Evolutionary conservation across 2,329 filamentous ascomycete species (phyloP).

Genomic region (Botrytis squamosa): DNA sequence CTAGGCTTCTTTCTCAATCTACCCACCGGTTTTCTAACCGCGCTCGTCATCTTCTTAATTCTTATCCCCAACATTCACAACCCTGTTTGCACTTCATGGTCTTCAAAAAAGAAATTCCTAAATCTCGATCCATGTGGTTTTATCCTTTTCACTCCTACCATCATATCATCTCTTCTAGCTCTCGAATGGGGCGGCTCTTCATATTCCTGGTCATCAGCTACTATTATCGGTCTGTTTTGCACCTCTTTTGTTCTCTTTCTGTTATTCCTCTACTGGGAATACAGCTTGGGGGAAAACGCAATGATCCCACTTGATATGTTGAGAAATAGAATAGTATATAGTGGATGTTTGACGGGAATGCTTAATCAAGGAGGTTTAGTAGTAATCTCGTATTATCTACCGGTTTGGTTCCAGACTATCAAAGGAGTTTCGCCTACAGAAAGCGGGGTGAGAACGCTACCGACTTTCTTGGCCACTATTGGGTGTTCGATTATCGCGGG

Average conservation of each 20-base stretch:
- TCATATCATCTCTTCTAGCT: neutral
- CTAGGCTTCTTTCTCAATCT: neutral
- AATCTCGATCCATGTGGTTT: neutral
- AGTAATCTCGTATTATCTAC: neutral
- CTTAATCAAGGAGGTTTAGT: neutral
- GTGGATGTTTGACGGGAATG: neutral
- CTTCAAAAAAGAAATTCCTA: neutral
- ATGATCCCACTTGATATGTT: neutral
- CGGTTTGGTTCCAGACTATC: neutral
- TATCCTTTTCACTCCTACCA: neutral
- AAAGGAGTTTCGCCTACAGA: neutral
- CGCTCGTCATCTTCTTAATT: neutral
- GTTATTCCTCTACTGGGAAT: neutral
- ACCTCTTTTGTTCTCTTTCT: neutral
- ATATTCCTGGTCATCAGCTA: neutral
- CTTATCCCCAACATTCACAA: neutral
- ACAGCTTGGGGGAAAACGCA: neutral
- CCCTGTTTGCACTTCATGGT: neutral
- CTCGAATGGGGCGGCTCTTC: neutral
- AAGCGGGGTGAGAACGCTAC: neutral
- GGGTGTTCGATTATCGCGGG: neutral
- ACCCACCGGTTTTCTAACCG: neutral
- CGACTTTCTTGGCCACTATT: neutral
- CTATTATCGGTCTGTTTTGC: neutral
- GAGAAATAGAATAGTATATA: neutral